Evolutionary conservation across 2,329 filamentous ascomycete species (phyloP).

Genomic region (Ramularia endophylla): DNA sequence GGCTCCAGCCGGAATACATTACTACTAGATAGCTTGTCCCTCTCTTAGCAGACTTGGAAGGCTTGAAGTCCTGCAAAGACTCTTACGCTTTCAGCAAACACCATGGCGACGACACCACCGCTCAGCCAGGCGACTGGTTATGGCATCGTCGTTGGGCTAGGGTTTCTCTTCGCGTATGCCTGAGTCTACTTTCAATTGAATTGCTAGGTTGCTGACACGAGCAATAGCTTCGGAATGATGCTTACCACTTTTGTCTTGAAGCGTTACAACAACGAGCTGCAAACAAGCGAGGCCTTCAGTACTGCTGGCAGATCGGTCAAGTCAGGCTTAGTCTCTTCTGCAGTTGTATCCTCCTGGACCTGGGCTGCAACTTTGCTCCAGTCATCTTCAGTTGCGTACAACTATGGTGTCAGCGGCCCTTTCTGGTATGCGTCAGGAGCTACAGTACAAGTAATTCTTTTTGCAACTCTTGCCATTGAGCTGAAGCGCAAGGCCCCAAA

Average conservation of each 20-base stretch:
- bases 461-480: constrained; percentile 85
- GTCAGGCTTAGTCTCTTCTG: constrained; percentile 77
- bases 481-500: constrained; percentile 82
- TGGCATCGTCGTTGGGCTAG: constrained; percentile 69
- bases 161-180: constrained; percentile 61
- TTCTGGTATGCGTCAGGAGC: constrained; percentile 64
- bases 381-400: constrained; percentile 73
- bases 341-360: constrained; percentile 90
- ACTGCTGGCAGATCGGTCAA: constrained; percentile 86
- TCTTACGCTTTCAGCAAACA: neutral
- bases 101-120: constrained; percentile 28
- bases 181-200: neutral
- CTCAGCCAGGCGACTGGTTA: constrained; percentile 63
- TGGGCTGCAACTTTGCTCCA: constrained; percentile 58
- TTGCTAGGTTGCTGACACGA: neutral
- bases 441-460: constrained; percentile 80
- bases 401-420: constrained; percentile 54
- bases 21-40: neutral
- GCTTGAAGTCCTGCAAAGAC: too few species aligned
- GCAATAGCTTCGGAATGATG: constrained; percentile 50
- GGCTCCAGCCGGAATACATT: neutral
- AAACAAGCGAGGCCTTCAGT: constrained; percentile 89
- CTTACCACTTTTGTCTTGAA: constrained; percentile 65
- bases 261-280: constrained; percentile 67
- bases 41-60: neutral